phyloP scores from a whole-genome alignment of 306 rosid species.

The Cucumis melo region DNA sequence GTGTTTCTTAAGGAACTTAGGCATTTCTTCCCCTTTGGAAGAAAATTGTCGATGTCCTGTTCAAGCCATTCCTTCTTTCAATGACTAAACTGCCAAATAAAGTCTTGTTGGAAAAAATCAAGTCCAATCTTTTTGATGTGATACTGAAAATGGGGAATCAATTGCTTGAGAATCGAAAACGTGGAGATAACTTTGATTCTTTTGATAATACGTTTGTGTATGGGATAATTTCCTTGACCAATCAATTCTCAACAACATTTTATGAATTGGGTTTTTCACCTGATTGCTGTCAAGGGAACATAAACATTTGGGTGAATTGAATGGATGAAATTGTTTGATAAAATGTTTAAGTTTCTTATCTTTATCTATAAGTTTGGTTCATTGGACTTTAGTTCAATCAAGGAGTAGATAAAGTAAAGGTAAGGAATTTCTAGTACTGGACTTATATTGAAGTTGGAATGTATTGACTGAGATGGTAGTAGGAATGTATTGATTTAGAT shows the following conservation, averaged over 20 bases:
- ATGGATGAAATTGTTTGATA: no score
- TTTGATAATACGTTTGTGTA: constrained; percentile 21
- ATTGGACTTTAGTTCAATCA: no score
- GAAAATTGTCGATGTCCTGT: constrained; percentile 30
- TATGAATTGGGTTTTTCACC: constrained; percentile 65
- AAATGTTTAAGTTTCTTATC: no score
- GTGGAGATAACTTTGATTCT: constrained; percentile 33
- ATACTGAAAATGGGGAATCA: constrained; percentile 41
- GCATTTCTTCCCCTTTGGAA: constrained; percentile 48
- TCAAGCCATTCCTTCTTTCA: constrained; percentile 36
- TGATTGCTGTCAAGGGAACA: constrained; percentile 70
- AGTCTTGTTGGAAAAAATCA: constrained; percentile 59
- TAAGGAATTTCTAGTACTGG: no score
- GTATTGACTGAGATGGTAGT: no score
- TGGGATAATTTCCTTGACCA: constrained; percentile 40
- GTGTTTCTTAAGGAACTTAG: constrained; percentile 68
- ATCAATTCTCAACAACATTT: constrained; percentile 45
- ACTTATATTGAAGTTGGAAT: no score
- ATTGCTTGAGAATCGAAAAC: constrained; percentile 44
- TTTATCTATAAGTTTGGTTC: no score
- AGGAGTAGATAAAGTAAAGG: no score
- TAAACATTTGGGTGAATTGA: no score
- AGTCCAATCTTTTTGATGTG: constrained; percentile 42
- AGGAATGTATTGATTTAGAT: no score
- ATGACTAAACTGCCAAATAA: constrained; percentile 44